Base-by-base conservation (phyloP, 2,329 filamentous ascomycete genomes). In the Alternaria dauci region DNA sequence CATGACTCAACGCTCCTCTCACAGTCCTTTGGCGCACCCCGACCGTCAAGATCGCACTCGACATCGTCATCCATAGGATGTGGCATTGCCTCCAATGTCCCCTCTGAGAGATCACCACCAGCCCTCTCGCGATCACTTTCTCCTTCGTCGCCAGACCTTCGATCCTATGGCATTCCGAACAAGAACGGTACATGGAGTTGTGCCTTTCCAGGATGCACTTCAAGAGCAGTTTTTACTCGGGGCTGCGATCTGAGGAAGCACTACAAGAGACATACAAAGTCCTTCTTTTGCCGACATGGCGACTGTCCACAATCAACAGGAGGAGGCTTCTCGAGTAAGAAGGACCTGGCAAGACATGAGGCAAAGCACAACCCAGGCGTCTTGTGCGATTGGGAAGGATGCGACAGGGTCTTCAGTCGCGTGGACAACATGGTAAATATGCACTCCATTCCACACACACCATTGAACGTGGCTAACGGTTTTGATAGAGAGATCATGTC, bases 191-290 rank as follows among this genome's bases (percentile, higher is more conserved):
- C 81, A 59, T 88, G 86, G 86, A 84, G 83, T 47, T 89, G 87
- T 71, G 83, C 83, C 5, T 86, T 86, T 68, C 85, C 84, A 1
- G 84, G 83, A 14, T 89, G 87, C 73, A 83, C 84, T n/a, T 88
- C 86, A 43, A 82, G 82, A 61, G 84, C 86, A 3, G 77, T 83
- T 1, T 89, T 88, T 73, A 84, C 82, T 8, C 81, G 87, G 44
- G 86, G 85, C 32, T 89, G 87, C 70, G 87, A 89, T 71, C 78
- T 89, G 18, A 81, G 87, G 28, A 89, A 89, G 69, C 87, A 89
- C 70, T 87, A 85, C 78, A 87, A 88, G 71, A 80, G 87, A 14
- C 87, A 89, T 72, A 85, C 83, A 28, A 88, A 88, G 67, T 82
- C 85, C 16, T 83, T 88, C 54, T 88, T 87, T 73, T 89, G 87